Evolutionary conservation across 495 filamentous ascomycete species (phyloP).

Genomic region (Aspergillus panamensis): DNA sequence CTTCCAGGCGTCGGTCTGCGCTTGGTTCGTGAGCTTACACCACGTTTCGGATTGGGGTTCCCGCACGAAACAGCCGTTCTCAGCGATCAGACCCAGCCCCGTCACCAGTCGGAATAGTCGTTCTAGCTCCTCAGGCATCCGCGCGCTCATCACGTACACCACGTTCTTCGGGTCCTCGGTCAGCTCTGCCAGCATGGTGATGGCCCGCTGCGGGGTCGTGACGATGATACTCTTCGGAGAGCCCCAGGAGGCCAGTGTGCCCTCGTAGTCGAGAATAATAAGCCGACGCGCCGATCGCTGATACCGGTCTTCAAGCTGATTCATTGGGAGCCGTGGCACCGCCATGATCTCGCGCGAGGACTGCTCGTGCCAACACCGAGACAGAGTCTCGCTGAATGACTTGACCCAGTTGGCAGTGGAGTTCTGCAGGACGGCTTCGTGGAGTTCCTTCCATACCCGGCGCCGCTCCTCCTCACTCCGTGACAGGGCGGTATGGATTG

Average conservation of each 20-base stretch:
- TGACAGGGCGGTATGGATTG: constrained; percentile 75
- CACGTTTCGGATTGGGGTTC: constrained; percentile 63
- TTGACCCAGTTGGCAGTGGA: constrained; percentile 82
- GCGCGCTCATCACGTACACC: constrained; percentile 91
- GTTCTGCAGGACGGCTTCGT: constrained; percentile 69
- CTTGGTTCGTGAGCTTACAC: constrained; percentile 67
- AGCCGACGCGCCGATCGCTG: constrained; percentile 59
- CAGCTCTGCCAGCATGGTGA: constrained; percentile 75
- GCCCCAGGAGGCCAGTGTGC: constrained; percentile 81
- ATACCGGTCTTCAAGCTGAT: constrained; percentile 61
- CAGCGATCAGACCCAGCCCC: constrained; percentile 80
- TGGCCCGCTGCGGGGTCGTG: constrained; percentile 75
- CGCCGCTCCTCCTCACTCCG: constrained; percentile 70
- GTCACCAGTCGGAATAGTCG: constrained; percentile 73
- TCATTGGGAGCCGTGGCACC: constrained; percentile 74
- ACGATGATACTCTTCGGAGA: constrained; percentile 75
- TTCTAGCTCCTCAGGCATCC: constrained; percentile 82
- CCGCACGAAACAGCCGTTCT: constrained; percentile 87
- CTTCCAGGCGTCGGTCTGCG: constrained; percentile 71
- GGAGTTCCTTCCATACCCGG: constrained; percentile 69
- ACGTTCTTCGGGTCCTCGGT: constrained; percentile 72
- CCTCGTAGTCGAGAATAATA: constrained; percentile 90
- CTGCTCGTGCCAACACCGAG: constrained; percentile 75
- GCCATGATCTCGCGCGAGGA: constrained; percentile 75
- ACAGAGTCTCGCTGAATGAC: constrained; percentile 63